These are phyloP conservation scores for Cladophialophora chaetospira DNA, from an alignment of 2,329 filamentous ascomycete species.

Conservation along the genomic window DNA sequence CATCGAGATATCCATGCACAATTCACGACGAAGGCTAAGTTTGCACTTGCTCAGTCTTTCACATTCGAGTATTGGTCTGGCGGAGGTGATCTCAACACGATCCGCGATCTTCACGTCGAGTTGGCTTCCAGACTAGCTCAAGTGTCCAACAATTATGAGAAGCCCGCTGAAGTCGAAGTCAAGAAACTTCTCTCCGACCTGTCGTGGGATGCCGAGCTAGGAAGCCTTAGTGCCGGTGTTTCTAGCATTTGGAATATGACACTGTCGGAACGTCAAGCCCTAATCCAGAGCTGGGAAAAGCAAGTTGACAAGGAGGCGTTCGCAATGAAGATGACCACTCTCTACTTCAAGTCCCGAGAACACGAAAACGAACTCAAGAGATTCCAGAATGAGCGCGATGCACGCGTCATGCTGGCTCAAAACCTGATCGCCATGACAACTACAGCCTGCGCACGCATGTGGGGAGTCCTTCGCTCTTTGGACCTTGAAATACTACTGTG, in stretches of 20 bases:
- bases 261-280: slow-evolving; percentile 19
- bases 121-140: slow-evolving; percentile 24
- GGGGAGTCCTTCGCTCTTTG: slow-evolving; percentile 32
- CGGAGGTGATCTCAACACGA: slow-evolving; percentile 34
- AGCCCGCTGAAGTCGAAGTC: slow-evolving; percentile 7
- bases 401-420: slow-evolving; percentile 29
- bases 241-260: slow-evolving; percentile 29
- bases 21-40: slow-evolving; percentile 13
- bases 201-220: slow-evolving; percentile 13
- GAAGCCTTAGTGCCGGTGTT: slow-evolving; percentile 15
- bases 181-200: slow-evolving; percentile 19
- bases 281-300: slow-evolving; percentile 27
- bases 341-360: slow-evolving; percentile 18
- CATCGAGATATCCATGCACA: slow-evolving; percentile 25
- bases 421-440: slow-evolving; percentile 39
- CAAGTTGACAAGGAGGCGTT: slow-evolving; percentile 24
- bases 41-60: slow-evolving; percentile 25
- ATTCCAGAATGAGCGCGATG: slow-evolving; percentile 28
- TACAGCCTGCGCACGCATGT: slow-evolving; percentile 35
- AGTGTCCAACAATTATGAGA: background rate
- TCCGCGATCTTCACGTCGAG: slow-evolving; percentile 33
- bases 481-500: slow-evolving; percentile 54
- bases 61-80: slow-evolving; percentile 35
- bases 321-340: slow-evolving; percentile 11
- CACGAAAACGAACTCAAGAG: slow-evolving; percentile 27